Evolutionary conservation across 2,329 filamentous ascomycete species (phyloP).

Genomic region (Cercospora zeina): DNA sequence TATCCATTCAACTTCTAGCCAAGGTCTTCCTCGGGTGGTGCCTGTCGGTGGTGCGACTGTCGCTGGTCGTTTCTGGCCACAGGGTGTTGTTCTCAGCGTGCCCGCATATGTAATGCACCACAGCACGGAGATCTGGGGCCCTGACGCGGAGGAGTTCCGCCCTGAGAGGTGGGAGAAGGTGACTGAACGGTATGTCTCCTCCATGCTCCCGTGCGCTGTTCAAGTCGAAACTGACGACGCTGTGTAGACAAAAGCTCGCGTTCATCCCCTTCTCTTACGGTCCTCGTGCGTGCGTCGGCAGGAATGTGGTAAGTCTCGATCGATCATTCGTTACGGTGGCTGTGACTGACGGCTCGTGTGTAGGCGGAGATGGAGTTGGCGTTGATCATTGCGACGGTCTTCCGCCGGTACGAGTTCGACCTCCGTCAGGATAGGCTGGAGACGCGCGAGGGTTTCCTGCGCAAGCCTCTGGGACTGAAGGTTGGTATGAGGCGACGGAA

Average conservation of each 20-base stretch:
- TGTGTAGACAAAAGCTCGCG: constrained; percentile 39
- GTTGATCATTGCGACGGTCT: constrained; percentile 43
- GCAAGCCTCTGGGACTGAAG: constrained; percentile 39
- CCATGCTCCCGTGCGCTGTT: not conserved
- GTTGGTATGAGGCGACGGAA: constrained; percentile 33
- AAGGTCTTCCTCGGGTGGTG: constrained; percentile 77
- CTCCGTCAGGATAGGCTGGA: constrained; percentile 40
- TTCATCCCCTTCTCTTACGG: constrained; percentile 49
- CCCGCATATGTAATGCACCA: constrained; percentile 48
- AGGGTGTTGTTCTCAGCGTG: constrained; percentile 44
- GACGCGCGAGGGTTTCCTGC: constrained; percentile 41
- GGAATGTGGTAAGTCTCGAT: constrained; percentile 40
- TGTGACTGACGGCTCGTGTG: constrained; percentile 2
- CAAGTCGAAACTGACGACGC: not conserved
- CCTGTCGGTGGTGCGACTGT: constrained; percentile 67
- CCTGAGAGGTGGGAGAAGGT: constrained; percentile 47
- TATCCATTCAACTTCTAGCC: constrained; percentile 80
- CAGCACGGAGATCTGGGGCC: constrained; percentile 45
- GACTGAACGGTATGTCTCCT: constrained; percentile 35
- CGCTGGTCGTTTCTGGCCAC: constrained; percentile 66
- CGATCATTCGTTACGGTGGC: constrained; percentile 36
- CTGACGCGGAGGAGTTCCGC: constrained; percentile 44
- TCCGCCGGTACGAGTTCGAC: constrained; percentile 42
- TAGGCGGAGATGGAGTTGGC: constrained; percentile 46
- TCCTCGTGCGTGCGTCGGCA: constrained; percentile 47